Base-by-base conservation (phyloP, 805 yeast genomes). In the Wickerhamomyces chambardii region DNA sequence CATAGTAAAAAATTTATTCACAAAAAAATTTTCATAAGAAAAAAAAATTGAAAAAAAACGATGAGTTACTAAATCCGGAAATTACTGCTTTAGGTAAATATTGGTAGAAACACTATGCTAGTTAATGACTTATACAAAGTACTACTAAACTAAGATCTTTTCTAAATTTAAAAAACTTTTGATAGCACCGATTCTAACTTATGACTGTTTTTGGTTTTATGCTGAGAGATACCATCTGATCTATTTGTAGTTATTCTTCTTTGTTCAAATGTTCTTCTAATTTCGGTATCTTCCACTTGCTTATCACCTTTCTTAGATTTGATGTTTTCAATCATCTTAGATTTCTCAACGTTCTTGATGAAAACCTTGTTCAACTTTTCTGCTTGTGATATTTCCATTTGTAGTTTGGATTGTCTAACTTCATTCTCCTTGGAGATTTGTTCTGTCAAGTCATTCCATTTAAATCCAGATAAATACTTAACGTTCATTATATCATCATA, bases 401-500 rank as follows among this genome's bases (percentile, higher is more conserved):
- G 79, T 51, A 90, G 65, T 60, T 84, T 87, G 35, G 90, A 76
- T 50, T 87, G 95, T 57, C 95, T 78, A 30, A 80, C 70, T 56
- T 89, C 96, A 43, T 82, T 80, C 60, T 92, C 97, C 49, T 75
- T 75, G 3, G 95, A 87, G 44, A 90, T 84, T 54, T 90, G 96
- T 54, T 83, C 94, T 3, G 97, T 89, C 53, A 92, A 66, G 51
- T 92, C 95, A 37, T 81, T 70, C 98, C 98, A 92, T 54, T 92
- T 92, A 70, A 90, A 92, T 2, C 90, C 87, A 9, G 85, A 78
- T 41, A 92, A 64, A 49, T 92, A 92, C 56, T 84, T 90, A 40
- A 90, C 77, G 55, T 87, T 92, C 64, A 94, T 68, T 18, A 92
- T 79, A 63, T 92, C 98, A 58, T 92, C 98, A 51, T 92, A 82